These are phyloP conservation scores for Suillus occidentalis DNA, from an alignment of 768 basidiomycete species.

Conservation along the genomic window DNA sequence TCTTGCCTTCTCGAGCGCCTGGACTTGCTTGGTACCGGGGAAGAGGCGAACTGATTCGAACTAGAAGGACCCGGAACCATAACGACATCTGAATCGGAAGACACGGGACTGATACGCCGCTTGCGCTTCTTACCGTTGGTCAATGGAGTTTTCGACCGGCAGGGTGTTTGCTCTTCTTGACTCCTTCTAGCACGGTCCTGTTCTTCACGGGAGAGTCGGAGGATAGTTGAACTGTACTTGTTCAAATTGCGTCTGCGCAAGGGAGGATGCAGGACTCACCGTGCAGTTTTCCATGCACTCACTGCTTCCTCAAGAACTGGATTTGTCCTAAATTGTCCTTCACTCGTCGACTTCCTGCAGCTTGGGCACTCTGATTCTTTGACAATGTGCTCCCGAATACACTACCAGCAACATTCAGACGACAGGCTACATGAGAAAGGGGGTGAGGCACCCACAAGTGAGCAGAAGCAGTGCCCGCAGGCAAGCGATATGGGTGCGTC, in stretches of 20 bases:
- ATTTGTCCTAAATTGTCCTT: constrained; percentile 67
- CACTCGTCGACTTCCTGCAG: constrained; percentile 60
- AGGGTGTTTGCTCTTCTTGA: constrained; percentile 18
- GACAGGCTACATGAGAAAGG: constrained; percentile 1
- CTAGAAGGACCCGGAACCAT: constrained; percentile 33
- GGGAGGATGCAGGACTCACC: constrained; percentile 42
- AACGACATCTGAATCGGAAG: constrained; percentile 30
- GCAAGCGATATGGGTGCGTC: constrained; percentile 69
- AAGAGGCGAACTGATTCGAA: constrained; percentile 19
- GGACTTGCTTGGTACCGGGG: constrained; percentile 23
- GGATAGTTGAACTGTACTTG: constrained; percentile 40
- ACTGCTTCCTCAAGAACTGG: constrained; percentile 69
- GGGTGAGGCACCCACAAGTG: constrained; percentile 47
- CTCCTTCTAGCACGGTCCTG: constrained; percentile 14
- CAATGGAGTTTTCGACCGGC: constrained; percentile 15
- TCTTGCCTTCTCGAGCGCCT: constrained; percentile 16
- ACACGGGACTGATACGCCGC: constrained; percentile 18
- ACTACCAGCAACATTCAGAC: constrained; percentile 43
- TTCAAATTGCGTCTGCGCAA: neutral
- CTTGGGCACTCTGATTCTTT: constrained; percentile 69
- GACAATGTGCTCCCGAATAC: constrained; percentile 60
- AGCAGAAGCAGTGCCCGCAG: constrained; percentile 86
- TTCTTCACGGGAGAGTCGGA: constrained; percentile 41
- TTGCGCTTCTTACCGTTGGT: constrained; percentile 39
- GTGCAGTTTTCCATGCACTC: constrained; percentile 66